Evolutionary conservation across 2,329 filamentous ascomycete genomes (phyloP).

Genomic region (Aspergillus candidus): DNA sequence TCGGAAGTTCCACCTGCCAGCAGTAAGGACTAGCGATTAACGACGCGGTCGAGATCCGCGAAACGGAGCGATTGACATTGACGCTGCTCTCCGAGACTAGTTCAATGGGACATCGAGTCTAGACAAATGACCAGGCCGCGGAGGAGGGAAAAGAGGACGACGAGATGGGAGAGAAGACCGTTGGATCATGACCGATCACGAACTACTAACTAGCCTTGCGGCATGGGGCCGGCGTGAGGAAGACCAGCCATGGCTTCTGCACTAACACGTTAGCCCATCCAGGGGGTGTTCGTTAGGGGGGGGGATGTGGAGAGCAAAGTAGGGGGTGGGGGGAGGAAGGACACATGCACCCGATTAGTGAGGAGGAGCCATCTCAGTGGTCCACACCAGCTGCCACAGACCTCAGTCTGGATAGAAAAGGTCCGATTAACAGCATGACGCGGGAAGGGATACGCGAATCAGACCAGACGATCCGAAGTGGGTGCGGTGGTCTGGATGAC

Average conservation of each 20-base stretch:
- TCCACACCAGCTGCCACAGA: conserved; percentile 29
- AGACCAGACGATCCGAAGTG: neutral
- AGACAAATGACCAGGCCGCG: conserved; percentile 8
- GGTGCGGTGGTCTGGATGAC: too few relatives aligned
- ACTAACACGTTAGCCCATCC: conserved; percentile 15
- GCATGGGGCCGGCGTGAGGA: conserved; percentile 8
- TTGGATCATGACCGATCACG: conserved; percentile 12
- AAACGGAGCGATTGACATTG: too few relatives aligned
- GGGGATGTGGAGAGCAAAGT: neutral
- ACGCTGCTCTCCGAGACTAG: too few relatives aligned
- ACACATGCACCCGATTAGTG: conserved; percentile 27
- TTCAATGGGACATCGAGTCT: neutral
- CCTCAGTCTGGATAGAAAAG: conserved; percentile 9
- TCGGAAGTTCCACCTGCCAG: too few relatives aligned
- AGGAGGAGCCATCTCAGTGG: conserved; percentile 15
- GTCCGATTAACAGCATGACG: neutral
- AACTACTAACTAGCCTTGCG: conserved; percentile 4
- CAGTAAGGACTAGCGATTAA: too few relatives aligned
- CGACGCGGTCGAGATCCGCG: too few relatives aligned
- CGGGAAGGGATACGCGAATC: neutral
- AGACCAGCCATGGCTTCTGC: conserved; percentile 11
- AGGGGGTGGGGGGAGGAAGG: conserved; percentile 22
- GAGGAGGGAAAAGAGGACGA: conserved; percentile 7
- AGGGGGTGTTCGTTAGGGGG: conserved; percentile 31
- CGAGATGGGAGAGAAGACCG: conserved; percentile 1